These are phyloP conservation scores for Zymoseptoria brevis DNA, from an alignment of 2,329 filamentous ascomycete species.

Conservation along the genomic window DNA sequence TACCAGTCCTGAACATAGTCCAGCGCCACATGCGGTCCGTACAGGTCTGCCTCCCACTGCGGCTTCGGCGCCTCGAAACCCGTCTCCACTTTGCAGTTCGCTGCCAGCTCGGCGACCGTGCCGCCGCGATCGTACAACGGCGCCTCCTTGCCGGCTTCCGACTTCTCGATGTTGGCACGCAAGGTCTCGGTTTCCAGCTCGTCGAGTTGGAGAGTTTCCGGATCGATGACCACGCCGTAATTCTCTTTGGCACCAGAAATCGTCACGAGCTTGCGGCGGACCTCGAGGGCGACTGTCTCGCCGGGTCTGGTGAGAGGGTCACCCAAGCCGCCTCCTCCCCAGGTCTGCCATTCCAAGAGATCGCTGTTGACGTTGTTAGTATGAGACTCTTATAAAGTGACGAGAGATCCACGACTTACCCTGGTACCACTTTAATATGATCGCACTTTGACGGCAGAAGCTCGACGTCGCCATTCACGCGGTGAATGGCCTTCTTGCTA, in stretches of 20 bases:
- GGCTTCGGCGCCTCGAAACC: conserved; percentile 18
- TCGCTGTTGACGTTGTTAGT: conserved; percentile 7
- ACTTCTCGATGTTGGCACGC: conserved; percentile 18
- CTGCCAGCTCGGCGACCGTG: conserved; percentile 18
- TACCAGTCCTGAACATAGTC: conserved; percentile 23
- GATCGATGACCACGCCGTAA: conserved; percentile 19
- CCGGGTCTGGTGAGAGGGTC: conserved; percentile 19
- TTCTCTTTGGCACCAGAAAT: conserved; percentile 16
- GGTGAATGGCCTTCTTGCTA: conserved; percentile 18
- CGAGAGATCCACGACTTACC: conserved; percentile 1
- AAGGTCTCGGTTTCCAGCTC: conserved; percentile 15
- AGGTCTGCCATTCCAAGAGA: conserved; percentile 21
- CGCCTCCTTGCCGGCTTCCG: conserved; percentile 17
- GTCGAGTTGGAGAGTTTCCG: conserved; percentile 16
- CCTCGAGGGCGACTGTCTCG: conserved; percentile 20
- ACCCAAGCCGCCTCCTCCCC: conserved; percentile 20
- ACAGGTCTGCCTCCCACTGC: conserved; percentile 22
- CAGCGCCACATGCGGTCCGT: conserved; percentile 21
- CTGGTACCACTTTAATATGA: conserved; percentile 21
- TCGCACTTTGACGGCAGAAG: conserved; percentile 19
- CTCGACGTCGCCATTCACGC: conserved; percentile 10
- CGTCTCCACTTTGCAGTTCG: conserved; percentile 17
- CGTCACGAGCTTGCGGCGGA: conserved; percentile 19
- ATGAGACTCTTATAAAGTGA: neutral
- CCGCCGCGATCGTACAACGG: conserved; percentile 20